phyloP scores from a whole-genome alignment of 352 stramenopile genomes.

The Globisporangium solare region DNA sequence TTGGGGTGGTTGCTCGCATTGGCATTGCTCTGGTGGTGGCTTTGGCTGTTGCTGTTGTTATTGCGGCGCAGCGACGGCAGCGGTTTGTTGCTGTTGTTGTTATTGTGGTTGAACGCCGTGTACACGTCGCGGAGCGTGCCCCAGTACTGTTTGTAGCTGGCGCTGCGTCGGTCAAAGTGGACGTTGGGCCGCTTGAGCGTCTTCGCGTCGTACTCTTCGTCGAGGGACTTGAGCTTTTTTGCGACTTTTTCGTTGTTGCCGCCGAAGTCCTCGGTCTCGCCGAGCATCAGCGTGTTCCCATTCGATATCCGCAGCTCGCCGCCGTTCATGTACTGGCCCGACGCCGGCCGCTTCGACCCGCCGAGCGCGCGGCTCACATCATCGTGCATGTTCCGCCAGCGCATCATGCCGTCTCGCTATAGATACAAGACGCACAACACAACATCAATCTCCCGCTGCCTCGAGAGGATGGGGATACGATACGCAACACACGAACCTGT shows the following conservation, averaged over 20 bases:
- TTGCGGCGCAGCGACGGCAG: not conserved
- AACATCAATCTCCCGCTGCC: no score
- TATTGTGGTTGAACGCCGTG: conserved; percentile 19
- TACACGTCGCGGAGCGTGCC: conserved; percentile 64
- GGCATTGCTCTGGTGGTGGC: not conserved
- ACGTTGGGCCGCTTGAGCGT: conserved; percentile 29
- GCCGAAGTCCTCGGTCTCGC: conserved; percentile 49
- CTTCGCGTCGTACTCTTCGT: conserved; percentile 70
- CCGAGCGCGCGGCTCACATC: conserved; percentile 51
- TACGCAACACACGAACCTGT: no score
- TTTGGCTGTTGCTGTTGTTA: conserved; percentile 8
- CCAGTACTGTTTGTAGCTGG: conserved; percentile 71
- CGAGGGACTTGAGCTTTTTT: conserved; percentile 68
- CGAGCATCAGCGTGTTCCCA: conserved; percentile 3
- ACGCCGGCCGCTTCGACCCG: conserved; percentile 8
- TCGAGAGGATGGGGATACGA: no score
- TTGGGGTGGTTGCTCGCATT: not conserved
- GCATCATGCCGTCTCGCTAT: conserved; percentile 29
- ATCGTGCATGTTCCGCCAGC: conserved; percentile 71
- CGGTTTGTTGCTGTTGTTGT: conserved; percentile 11
- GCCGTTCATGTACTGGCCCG: conserved; percentile 2
- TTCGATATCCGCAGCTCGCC: conserved; percentile 3
- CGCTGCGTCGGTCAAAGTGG: conserved; percentile 44
- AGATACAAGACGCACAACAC: conserved; percentile 4
- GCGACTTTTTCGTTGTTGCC: conserved; percentile 61